These are phyloP conservation scores for Xylaria nigripes DNA, from an alignment of 495 filamentous ascomycete species.

Conservation along the genomic window DNA sequence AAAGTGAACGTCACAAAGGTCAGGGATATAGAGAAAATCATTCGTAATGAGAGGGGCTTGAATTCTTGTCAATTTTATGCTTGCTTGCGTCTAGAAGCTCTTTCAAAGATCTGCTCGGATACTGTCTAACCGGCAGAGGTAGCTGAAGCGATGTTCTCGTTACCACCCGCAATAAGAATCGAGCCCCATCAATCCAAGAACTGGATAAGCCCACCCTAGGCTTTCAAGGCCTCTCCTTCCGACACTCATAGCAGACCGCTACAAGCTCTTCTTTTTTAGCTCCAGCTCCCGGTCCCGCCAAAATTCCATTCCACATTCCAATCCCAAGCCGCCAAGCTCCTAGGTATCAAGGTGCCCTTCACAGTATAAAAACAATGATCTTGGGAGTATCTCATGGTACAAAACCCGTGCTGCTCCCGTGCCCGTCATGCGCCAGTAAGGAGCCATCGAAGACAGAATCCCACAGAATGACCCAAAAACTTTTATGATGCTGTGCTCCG, in stretches of 20 bases:
- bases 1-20: conserved; percentile 4
- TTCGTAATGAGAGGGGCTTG: conserved; percentile 22
- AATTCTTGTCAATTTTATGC: conserved; percentile 24
- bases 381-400: conserved; percentile 30
- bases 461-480: conserved; percentile 32
- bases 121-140: conserved; percentile 13
- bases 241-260: conserved; percentile 1
- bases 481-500: conserved; percentile 48
- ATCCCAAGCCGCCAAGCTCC: conserved; percentile 15
- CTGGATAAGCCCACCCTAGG: conserved; percentile 20
- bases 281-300: conserved; percentile 14
- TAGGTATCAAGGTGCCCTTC: conserved; percentile 28
- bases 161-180: conserved; percentile 20
- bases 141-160: conserved; percentile 15
- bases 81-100: conserved; percentile 11
- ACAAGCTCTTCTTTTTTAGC: conserved; percentile 1
- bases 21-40: conserved; percentile 1
- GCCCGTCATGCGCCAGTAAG: conserved; percentile 29
- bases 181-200: conserved; percentile 31
- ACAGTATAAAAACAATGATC: conserved; percentile 30
- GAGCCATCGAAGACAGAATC: conserved; percentile 27
- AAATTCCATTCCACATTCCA: conserved; percentile 16
- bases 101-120: conserved; percentile 5
- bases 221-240: conserved; percentile 11
- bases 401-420: conserved; percentile 23